Evolutionary conservation across 129 eudicot species (phyloP).

Genomic region (Cynara cardunculus): DNA sequence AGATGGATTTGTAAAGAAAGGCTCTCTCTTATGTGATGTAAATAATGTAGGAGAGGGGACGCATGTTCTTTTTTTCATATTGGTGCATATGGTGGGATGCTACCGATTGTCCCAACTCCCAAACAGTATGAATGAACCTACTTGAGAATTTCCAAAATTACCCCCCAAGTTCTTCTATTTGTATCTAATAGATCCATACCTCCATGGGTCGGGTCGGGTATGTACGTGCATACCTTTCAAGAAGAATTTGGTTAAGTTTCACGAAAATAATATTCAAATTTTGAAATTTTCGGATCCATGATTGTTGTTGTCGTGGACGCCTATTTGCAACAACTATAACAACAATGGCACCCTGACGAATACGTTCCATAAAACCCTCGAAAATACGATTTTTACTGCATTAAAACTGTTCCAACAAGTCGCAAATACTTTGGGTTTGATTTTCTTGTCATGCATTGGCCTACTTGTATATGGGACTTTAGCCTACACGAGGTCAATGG

Average conservation of each 20-base stretch:
- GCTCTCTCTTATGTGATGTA: neutral
- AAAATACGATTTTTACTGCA: neutral
- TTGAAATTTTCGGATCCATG: neutral
- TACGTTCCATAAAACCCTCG: neutral
- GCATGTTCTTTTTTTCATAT: neutral
- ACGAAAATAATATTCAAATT: neutral
- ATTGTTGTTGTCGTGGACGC: too few species aligned
- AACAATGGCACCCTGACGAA: too few species aligned
- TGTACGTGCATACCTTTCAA: neutral
- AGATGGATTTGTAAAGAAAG: neutral
- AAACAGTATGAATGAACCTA: too few species aligned
- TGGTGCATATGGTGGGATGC: constrained; percentile 34
- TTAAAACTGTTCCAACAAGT: neutral
- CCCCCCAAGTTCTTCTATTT: neutral
- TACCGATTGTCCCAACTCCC: constrained; percentile 27
- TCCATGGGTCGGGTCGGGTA: neutral
- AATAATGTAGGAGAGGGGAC: constrained; percentile 16
- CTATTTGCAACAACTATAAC: too few species aligned
- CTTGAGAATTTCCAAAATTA: neutral
- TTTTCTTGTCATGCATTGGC: neutral
- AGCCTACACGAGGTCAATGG: neutral
- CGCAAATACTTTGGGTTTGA: neutral
- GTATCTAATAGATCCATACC: too few species aligned
- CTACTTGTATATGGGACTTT: too few species aligned
- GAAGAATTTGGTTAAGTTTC: neutral